These are phyloP conservation scores for Entomortierella parvispora DNA, from an alignment of 192 early-diverging fungal species.

Conservation along the genomic window DNA sequence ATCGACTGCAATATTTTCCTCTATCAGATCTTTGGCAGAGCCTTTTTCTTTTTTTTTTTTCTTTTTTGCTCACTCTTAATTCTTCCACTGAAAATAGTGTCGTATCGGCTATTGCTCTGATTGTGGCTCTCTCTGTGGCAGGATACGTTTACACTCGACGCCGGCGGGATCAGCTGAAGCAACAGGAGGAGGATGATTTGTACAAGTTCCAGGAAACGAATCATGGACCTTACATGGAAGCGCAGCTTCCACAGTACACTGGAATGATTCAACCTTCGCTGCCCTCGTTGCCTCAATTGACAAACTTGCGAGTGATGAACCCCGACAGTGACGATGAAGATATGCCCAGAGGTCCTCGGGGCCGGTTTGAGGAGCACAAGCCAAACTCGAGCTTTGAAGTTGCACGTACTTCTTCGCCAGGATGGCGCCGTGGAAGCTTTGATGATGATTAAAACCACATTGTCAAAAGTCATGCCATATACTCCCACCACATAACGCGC, in stretches of 20 bases:
- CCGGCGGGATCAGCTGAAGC: constrained; percentile 23
- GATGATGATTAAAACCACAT: constrained; percentile 32
- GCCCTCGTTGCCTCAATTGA: constrained; percentile 31
- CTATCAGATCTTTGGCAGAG: too few species aligned
- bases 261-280: constrained; percentile 38
- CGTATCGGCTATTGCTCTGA: constrained; percentile 32
- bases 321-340: constrained; percentile 40
- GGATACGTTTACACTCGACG: constrained; percentile 33
- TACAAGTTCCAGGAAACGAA: constrained; percentile 36
- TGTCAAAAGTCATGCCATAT: background rate
- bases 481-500: background rate
- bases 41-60: background rate
- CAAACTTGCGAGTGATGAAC: constrained; percentile 46
- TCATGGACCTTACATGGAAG: constrained; percentile 36
- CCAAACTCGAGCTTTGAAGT: constrained; percentile 7
- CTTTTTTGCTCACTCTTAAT: background rate
- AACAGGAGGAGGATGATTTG: constrained; percentile 26
- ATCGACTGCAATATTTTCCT: background rate
- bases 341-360: background rate
- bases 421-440: constrained; percentile 51
- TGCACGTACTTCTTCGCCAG: constrained; percentile 20
- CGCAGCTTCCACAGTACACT: constrained; percentile 35
- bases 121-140: constrained; percentile 33
- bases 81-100: background rate
- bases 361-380: too few species aligned